A percentile compares a stretch with the other conserved stretches of the same genome.
Evolutionary conservation across 2,329 filamentous ascomycete species (phyloP).

Genomic region (Paraphoma sp.): DNA sequence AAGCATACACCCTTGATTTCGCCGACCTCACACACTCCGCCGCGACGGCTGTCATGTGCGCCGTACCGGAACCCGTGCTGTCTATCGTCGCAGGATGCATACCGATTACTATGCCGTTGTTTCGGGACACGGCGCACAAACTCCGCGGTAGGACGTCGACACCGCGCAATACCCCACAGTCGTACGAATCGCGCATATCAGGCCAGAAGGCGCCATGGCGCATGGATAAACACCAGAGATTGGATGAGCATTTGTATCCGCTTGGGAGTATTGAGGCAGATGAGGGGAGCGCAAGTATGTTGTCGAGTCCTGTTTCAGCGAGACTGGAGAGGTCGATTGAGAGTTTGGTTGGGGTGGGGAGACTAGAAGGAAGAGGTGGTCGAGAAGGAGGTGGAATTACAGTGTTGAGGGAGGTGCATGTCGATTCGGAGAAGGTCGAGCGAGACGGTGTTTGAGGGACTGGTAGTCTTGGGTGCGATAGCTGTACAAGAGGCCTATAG

Average conservation of each 20-base stretch:
- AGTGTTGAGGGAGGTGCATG: background rate
- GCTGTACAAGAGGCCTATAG: background rate
- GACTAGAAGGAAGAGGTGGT: background rate
- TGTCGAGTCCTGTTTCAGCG: background rate
- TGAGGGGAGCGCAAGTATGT: background rate
- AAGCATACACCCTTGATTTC: background rate
- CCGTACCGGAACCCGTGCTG: background rate
- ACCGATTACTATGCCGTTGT: background rate
- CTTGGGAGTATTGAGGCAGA: background rate
- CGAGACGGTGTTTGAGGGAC: too few relatives aligned
- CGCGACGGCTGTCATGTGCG: background rate
- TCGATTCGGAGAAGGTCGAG: background rate
- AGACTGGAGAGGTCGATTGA: background rate
- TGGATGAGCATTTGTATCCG: background rate
- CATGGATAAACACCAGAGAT: background rate
- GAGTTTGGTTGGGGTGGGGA: background rate
- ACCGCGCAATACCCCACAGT: background rate
- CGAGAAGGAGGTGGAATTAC: background rate
- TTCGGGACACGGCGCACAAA: background rate
- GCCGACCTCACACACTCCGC: background rate
- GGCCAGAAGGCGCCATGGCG: too few relatives aligned
- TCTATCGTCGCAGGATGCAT: background rate
- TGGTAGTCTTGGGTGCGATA: background rate
- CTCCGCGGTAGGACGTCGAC: background rate
- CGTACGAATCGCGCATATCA: background rate